Evolutionary conservation across 441 rosid species (phyloP), one percentile per base, ranked within the genome.

Genomic region (Adansonia madagascariensis): DNA sequence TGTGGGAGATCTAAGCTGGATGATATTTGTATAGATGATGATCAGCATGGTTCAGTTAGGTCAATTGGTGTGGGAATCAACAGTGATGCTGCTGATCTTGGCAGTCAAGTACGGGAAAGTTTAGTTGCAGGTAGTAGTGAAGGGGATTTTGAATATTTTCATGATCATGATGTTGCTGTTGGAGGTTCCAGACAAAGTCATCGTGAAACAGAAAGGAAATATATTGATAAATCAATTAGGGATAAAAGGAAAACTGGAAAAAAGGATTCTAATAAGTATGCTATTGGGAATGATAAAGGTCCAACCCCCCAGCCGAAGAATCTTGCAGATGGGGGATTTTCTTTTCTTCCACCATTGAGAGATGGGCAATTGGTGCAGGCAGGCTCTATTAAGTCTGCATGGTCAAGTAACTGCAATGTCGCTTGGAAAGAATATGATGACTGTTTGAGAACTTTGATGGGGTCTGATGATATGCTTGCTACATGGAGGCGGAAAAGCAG

Each of bases 1-100:
- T 22, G 61, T 81, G 90, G 87, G 57, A 88, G 86, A 79, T 80
- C 86, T 52, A 87, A 60, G 20, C 71, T 88, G 35, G 94, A 92
- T 79, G 94, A 90, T 82, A 84, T 88, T 71, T 85, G 91, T 60
- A 66, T 86, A 7, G 91, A 94, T 86, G 97, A 94, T 70, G 95
- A 96, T 84, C 98, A 90, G 74, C 97, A 89, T 31, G 97, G 91
- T 72, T 90, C 97, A 50, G 97, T 96, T 80, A 88, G 98, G 87
- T 96, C 98, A 4, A 96, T 96, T 79, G 98, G 99, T 78, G 99
- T 92, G 69, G 98, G 99, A 55, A 88, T 96, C 66, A 91, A 87
- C 78, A 92, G 96, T 67, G 97, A 96, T 82, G 94, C 89, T 72
- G 98, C 96, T 85, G 98, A 94, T 77, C 79, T 90, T 59, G 97